Conservation (phyloP, 75 land plant species). For the Pinus albicaulis region DNA sequence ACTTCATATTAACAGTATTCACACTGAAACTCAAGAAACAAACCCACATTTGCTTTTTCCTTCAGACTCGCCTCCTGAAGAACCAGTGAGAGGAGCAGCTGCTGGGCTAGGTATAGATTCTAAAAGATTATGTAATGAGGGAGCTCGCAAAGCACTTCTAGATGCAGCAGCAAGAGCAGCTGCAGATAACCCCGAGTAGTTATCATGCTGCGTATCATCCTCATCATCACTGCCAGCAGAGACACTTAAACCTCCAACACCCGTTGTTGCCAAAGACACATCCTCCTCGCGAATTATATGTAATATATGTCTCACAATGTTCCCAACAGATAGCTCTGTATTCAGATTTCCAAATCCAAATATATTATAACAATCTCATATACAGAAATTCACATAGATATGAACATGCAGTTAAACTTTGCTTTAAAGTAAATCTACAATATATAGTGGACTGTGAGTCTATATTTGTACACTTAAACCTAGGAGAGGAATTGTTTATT, state of each 20-base stretch:
- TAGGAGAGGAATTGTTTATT: too few species aligned
- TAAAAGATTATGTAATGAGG: conserved; percentile 90
- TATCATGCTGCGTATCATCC: conserved; percentile 42
- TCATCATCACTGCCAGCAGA: conserved; percentile 84
- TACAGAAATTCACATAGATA: neutral
- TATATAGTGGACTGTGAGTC: neutral
- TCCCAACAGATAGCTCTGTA: conserved; percentile 97
- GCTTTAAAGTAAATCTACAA: neutral
- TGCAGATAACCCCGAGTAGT: conserved; percentile 61
- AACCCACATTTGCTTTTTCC: conserved; percentile 87
- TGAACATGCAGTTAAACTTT: too few species aligned
- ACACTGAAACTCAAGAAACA: neutral
- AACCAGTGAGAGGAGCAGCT: conserved; percentile 41
- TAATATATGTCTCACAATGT: conserved; percentile 90
- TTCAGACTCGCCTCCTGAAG: conserved; percentile 92
- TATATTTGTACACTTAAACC: neutral
- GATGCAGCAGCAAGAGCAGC: conserved; percentile 91
- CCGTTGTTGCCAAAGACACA: conserved; percentile 60
- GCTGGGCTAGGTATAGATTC: conserved; percentile 69
- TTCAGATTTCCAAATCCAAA: conserved; percentile 5
- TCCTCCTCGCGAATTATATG: conserved; percentile 97
- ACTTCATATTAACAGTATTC: neutral
- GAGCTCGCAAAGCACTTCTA: conserved; percentile 85
- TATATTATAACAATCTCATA: neutral
- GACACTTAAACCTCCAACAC: conserved; percentile 49